These are phyloP conservation scores for Aegle marmelos DNA, from an alignment of 345 rosid genomes.

Conservation along the genomic window DNA sequence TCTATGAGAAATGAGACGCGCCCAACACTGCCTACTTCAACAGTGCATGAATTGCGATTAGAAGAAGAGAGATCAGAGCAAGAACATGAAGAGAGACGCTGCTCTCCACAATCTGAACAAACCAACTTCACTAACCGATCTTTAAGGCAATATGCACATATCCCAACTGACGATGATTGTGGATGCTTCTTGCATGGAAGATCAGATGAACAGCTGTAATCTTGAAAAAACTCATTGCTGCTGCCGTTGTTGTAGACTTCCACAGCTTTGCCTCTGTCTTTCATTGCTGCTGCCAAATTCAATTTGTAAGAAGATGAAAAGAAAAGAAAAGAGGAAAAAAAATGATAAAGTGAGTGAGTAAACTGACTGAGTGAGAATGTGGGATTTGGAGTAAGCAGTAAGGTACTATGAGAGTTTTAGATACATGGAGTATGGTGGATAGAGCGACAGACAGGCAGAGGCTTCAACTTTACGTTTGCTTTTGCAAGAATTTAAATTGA, in stretches of 20 bases:
- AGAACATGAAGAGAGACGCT: slow-evolving; percentile 87
- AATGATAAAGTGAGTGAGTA: slow-evolving; percentile 17
- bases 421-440: slow-evolving; percentile 15
- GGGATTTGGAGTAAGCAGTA: slow-evolving; percentile 21
- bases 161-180: slow-evolving; percentile 60
- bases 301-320: background rate
- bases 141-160: slow-evolving; percentile 80
- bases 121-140: slow-evolving; percentile 84
- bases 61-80: slow-evolving; percentile 81
- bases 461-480: slow-evolving; percentile 81
- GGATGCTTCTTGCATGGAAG: slow-evolving; percentile 90
- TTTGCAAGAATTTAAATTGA: background rate
- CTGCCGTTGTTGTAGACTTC: slow-evolving; percentile 33
- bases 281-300: slow-evolving; percentile 42
- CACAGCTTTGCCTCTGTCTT: slow-evolving; percentile 83
- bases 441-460: slow-evolving; percentile 51
- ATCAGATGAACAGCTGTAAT: slow-evolving; percentile 48
- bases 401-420: slow-evolving; percentile 42
- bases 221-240: slow-evolving; percentile 33
- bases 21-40: slow-evolving; percentile 64
- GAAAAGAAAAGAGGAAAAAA: slow-evolving; percentile 15
- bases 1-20: slow-evolving; percentile 88
- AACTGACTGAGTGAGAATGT: slow-evolving; percentile 3
- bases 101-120: slow-evolving; percentile 95
- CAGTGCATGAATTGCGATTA: slow-evolving; percentile 54